Conservation (phyloP, 106 monocot genomes). For the Dioscorea dumetorum region DNA sequence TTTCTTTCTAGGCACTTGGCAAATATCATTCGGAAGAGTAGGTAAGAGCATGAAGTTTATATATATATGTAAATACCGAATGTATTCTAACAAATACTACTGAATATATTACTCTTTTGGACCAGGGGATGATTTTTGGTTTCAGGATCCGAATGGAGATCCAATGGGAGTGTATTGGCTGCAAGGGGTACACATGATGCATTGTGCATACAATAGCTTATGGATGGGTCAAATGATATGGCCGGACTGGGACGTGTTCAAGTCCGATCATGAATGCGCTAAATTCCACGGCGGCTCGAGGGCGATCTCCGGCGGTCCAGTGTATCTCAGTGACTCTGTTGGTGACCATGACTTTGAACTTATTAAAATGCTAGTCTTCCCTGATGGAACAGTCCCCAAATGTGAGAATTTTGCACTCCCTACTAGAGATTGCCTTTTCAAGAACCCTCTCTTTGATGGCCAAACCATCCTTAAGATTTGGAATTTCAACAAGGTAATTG, state of each 20-base stretch:
- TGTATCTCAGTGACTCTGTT: constrained; percentile 42
- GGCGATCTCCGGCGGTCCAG: constrained; percentile 49
- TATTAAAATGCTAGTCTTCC: constrained; percentile 37
- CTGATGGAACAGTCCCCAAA: constrained; percentile 50
- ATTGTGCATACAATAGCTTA: constrained; percentile 49
- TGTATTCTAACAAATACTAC: not conserved
- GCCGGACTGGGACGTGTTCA: constrained; percentile 66
- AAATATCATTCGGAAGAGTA: constrained; percentile 39
- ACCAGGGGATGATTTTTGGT: constrained; percentile 63
- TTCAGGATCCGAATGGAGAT: constrained; percentile 46
- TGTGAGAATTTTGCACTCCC: constrained; percentile 52
- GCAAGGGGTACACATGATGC: constrained; percentile 47
- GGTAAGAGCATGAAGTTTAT: constrained; percentile 9
- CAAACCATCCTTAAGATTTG: constrained; percentile 54
- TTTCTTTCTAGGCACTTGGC: constrained; percentile 39
- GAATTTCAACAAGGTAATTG: constrained; percentile 52
- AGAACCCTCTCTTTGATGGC: constrained; percentile 46
- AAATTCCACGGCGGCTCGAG: constrained; percentile 40
- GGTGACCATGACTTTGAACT: constrained; percentile 41
- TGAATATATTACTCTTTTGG: not conserved
- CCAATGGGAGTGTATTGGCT: constrained; percentile 49
- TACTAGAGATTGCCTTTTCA: constrained; percentile 45
- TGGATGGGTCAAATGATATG: constrained; percentile 57
- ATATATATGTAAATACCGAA: not conserved
- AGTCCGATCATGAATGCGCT: constrained; percentile 35